A percentile compares a stretch with the other conserved stretches of the same genome.
phyloP scores from a whole-genome alignment of 352 stramenopile genomes.

The Phytophthora foliorum region DNA sequence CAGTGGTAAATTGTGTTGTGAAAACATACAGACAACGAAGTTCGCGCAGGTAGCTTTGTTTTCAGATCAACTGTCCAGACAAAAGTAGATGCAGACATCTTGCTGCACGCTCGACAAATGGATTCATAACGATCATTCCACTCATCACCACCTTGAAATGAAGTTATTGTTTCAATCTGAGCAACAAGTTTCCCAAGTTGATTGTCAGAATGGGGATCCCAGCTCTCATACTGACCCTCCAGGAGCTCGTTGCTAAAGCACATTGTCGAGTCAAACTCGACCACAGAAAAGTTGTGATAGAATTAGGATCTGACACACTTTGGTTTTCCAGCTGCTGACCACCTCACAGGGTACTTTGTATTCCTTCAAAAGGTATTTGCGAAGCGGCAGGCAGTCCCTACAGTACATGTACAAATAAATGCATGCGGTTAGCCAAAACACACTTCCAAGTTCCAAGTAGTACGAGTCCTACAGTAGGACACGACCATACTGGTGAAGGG shows the following conservation, averaged over 20 bases:
- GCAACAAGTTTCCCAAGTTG: background rate
- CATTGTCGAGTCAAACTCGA: constrained; percentile 15
- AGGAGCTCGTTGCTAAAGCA: constrained; percentile 11
- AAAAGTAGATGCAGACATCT: background rate
- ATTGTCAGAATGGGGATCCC: background rate
- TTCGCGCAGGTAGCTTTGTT: background rate
- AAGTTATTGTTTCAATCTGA: background rate
- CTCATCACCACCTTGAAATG: background rate
- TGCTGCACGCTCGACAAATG: background rate
- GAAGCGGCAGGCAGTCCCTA: constrained; percentile 3
- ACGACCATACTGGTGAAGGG: constrained; percentile 8
- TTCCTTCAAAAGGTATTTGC: constrained; percentile 12
- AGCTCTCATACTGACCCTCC: constrained; percentile 10
- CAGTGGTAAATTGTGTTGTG: background rate
- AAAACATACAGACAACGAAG: background rate
- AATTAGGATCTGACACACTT: background rate
- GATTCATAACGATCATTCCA: background rate
- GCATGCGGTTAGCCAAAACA: too few relatives aligned
- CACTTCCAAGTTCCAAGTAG: too few relatives aligned
- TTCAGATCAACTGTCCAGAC: background rate
- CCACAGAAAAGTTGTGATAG: background rate
- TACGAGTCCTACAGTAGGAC: background rate
- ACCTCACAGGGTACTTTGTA: constrained; percentile 12
- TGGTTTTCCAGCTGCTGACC: constrained; percentile 1
- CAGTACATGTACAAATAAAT: background rate